Base-by-base conservation (phyloP, 495 filamentous ascomycete genomes). In the Darksidea phi region DNA sequence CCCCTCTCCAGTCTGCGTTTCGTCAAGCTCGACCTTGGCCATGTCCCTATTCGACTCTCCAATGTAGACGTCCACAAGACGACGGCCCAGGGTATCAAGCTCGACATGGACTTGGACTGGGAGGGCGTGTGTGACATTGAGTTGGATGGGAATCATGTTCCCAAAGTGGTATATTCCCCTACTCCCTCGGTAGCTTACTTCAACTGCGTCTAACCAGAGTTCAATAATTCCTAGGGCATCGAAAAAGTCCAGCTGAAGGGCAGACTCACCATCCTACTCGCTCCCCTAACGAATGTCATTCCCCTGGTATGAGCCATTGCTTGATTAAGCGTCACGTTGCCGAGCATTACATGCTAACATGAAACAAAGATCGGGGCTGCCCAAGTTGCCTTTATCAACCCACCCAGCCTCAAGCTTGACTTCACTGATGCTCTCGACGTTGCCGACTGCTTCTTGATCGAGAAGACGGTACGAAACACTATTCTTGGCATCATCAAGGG, bases 331-430 rank as follows among this genome's bases (percentile, higher is more conserved):
- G 21, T 2, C 21, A 15, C 43, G 4, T 50, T 11, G 1, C 11
- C 26, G 67, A 28, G 63, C 49, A 34, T 32, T n/a, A 11, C 18
- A 20, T 17, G 28, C 48, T 54, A 48, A 52, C 24, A 46, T 56
- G 15, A 28, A 0, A 51, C 23, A 38, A 28, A 78, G 76, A 74
- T 77, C 53, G 76, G 76, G 24, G 76, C 76, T 3, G 70, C 69
- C 6, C 76, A 78, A 64, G 67, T 77, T 0, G 58, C 75, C 54
- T 78, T 78, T 66, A 73, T 78, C 67, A 76, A 78, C 67, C 68
- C 66, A 6, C 75, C 76, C 20, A 67, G 55, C 23, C 68, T 78
- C 36, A 69, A 73, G 28, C 63, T 78, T 21, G 59, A 69, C 64
- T 78, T 71, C 61, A 77, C 76, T 42, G 73, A 76, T 55, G 75